Evolutionary conservation across 176 grass and related monocot genomes (phyloP), one percentile per base, ranked within the genome.

Genomic region (Avena insularis): DNA sequence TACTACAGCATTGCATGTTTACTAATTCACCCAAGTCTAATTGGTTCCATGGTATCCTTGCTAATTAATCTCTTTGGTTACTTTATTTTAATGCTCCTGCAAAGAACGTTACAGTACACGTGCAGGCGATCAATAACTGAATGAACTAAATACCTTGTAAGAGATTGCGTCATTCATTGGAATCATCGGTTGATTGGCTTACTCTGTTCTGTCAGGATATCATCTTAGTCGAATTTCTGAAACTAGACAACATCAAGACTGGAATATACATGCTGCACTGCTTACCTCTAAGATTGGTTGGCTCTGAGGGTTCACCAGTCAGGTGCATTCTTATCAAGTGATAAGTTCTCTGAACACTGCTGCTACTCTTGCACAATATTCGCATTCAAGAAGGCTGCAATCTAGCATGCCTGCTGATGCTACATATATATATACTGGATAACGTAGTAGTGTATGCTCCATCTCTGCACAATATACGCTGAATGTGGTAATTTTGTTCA

Each of bases 241-340:
- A 95, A 33, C 77, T 97, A 85, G 95, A 95, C 12, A 73, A 88
- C 33, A 61, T 95, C 79, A 75, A 85, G 71, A 38, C 89, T 36
- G 95, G 95, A 80, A 40, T 95, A 87, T 98, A 95, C 88, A 88
- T 56, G 81, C 40, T 98, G 59, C 91, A 93, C 19, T 97, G 95
- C 89, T 87, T 98, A 84, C 95, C 93, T 66, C 85, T 95, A 21
- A 88, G 89, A 83, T 81, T 95, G 51, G 70, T 95, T 58, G 91
- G 89, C 10, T 60, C 83, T 0, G 95, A 97, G 53, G 93, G 93
- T 57, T 95, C 93, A 19, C 95, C 95, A 27, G 85, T 97, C 66
- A 87, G 95, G 84, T 98, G 91, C 89, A 98, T 98, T 84, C 93
- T 95, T 71, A 89, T 92, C 20, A 93, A 92, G 84, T 98, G 87